A percentile compares a stretch with the other conserved stretches of the same genome.
phyloP scores from a whole-genome alignment of 2,329 filamentous ascomycete species.

The Penicillium expansum region DNA sequence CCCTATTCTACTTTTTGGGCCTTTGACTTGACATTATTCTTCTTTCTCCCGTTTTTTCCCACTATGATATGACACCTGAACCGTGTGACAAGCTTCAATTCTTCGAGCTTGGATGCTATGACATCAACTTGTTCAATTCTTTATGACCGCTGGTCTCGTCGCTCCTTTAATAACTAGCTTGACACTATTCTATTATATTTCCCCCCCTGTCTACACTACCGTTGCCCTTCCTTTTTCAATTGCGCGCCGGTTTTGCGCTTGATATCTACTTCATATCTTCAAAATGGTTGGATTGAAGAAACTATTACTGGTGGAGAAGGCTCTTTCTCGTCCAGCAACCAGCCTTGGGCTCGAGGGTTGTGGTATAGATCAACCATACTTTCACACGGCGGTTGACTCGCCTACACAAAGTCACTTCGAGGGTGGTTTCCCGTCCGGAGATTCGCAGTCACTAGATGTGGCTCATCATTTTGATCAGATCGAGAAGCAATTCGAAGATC shows the following conservation, averaged over 20 bases:
- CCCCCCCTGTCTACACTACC: conserved; percentile 1
- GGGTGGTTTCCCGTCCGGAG: conserved; percentile 10
- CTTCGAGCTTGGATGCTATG: conserved; percentile 17
- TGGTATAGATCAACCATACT: conserved; percentile 7
- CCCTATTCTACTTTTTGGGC: conserved; percentile 4
- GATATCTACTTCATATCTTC: conserved; percentile 5
- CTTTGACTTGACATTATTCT: conserved; percentile 2
- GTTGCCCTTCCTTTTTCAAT: not conserved
- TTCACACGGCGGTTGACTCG: conserved; percentile 7
- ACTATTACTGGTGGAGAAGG: conserved; percentile 33
- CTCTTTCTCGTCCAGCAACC: conserved; percentile 14
- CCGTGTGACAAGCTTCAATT: conserved; percentile 14
- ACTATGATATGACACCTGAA: conserved; percentile 7
- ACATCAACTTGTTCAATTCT: conserved; percentile 11
- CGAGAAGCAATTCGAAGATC: conserved; percentile 40
- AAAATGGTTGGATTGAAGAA: conserved; percentile 37
- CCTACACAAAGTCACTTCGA: conserved; percentile 12
- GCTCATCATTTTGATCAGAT: conserved; percentile 38
- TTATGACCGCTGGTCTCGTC: conserved; percentile 17
- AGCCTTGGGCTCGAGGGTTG: conserved; percentile 8
- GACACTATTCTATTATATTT: not conserved
- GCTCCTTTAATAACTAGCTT: conserved; percentile 12
- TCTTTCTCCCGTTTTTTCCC: conserved; percentile 2
- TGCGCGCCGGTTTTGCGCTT: conserved; percentile 2
- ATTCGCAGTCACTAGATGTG: conserved; percentile 24